phyloP scores from a whole-genome alignment of 2,329 filamentous ascomycete species.

The Colletotrichum agaves region DNA sequence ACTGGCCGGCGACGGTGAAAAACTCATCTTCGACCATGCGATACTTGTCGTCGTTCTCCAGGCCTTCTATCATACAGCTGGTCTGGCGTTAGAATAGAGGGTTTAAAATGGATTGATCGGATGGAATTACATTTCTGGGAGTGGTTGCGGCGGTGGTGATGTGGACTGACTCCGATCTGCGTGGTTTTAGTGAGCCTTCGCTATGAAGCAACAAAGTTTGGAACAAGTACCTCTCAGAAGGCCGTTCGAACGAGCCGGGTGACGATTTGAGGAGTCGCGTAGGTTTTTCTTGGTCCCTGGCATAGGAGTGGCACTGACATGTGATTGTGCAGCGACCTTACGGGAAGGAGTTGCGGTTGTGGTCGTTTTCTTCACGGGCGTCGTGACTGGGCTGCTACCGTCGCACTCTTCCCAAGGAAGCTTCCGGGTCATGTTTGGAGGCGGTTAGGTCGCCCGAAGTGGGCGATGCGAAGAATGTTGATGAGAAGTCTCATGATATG shows the following conservation, averaged over 20 bases:
- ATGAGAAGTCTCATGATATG: not conserved
- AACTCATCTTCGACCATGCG: constrained; percentile 90
- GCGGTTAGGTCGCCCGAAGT: not conserved
- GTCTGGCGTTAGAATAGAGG: constrained; percentile 19
- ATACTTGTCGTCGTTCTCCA: constrained; percentile 76
- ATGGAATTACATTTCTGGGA: constrained; percentile 54
- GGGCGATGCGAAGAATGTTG: not conserved
- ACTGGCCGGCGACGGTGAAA: constrained; percentile 71
- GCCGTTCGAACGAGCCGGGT: not conserved
- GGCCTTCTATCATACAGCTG: constrained; percentile 72
- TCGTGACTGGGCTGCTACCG: not conserved
- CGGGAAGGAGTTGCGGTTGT: not conserved
- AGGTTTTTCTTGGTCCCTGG: not conserved
- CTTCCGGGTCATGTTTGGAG: constrained; percentile 58
- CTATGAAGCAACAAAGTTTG: not conserved
- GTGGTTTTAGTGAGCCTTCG: not conserved
- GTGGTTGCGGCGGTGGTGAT: constrained; percentile 62
- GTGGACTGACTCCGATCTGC: constrained; percentile 56
- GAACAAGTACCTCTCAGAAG: constrained; percentile 1
- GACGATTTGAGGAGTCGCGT: not conserved
- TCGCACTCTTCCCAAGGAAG: constrained; percentile 54
- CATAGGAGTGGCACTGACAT: not conserved
- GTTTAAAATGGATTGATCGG: not conserved
- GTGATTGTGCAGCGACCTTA: not conserved
- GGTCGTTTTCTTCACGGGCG: constrained; percentile 4